Evolutionary conservation across 129 eudicot species (phyloP), one percentile per base, ranked within the genome.

Genomic region (Cynara cardunculus): DNA sequence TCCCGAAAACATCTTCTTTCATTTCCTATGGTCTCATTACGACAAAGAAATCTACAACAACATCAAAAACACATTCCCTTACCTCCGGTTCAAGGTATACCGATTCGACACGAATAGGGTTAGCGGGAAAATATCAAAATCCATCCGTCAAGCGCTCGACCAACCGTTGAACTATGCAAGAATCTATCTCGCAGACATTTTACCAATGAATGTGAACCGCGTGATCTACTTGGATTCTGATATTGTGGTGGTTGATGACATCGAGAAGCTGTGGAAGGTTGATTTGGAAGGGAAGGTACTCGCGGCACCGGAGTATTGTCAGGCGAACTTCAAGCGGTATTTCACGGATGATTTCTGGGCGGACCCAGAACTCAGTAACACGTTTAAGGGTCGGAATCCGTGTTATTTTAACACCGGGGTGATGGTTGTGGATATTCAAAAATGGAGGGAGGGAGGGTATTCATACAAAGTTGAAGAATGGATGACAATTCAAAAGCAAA

Each of bases 341-440:
- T 88, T 88, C 81, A 85, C 85, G 21, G 82, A 79, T 14, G 82
- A 53, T 9, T 88, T 88, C 34, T 88, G 91, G 91, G 39, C 31
- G 67, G 87, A 88, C 80, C 85, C 81, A 7, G 70, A 46, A 3
- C 68, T 88, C 46, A 8, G 70, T 0, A 82, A 16, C 16, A 82
- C 87, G 25, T 88, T 88, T 34, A 46, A 74, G 61, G 89, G 87
- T 21, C 84, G 89, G 34, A 41, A 72, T 0, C 85, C 85, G 3
- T 88, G 89, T 61, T 88, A 88, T 80, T 87, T 87, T 28, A 87
- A 87, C 80, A 87, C 90, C 0, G 90, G 90, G 4, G 88, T 87
- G 53, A 87, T 88, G 88, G 89, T 88, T 35, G 78, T 88, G 44
- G 89, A 88, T 76, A 67, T 85, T 22, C 32, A 72, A 61, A 88